Evolutionary conservation across 2,329 filamentous ascomycete genomes (phyloP), one percentile per base, ranked within the genome.

Genomic region (Thelonectria discophora): DNA sequence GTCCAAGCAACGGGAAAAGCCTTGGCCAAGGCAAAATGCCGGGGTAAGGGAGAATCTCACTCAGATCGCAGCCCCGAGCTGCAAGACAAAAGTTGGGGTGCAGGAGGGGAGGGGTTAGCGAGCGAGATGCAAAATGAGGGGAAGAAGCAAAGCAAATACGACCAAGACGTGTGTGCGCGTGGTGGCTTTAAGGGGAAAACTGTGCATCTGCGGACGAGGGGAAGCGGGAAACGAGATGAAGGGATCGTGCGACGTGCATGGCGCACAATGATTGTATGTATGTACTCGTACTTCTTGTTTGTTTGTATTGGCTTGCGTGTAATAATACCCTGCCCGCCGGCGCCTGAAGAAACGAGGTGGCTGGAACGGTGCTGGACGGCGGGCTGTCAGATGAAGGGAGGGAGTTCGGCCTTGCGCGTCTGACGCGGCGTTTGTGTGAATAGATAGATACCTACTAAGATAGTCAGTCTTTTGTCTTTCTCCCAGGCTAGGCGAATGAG

Each of bases 321-420:
- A 68, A 65, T 66, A 72, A 71, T 72, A 70, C 69, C 69, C 63
- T 68, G 58, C 66, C 64, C 45, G 63, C 63, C 55, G 63, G 65
- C 64, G 62, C 64, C 65, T 68, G 56, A 63, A 30, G 21, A 12
- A 50, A 63, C 51, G 40, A 56, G 52, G 48, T 47, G 12, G 46
- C 45, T 49, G 39, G 46, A 49, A 50, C 60, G 59, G 61, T 64
- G 60, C 67, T 65, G 58, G 57, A 51, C 55, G 54, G 54, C 54
- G 46, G 57, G 52, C 48, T 50, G 42, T 43, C n/a, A 47, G 43
- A 57, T 13, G 18, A 20, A 47, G 24, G 17, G 27, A 17, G 21
- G 45, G 45, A 27, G 27, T 20, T 52, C 63, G 18, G 27, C 34
- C 21, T 30, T 42, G 47, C 27, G 47, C 61, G 50, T 51, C 55